Percentiles rank a stretch among this genome's conserved stretches.
Evolutionary conservation across 140 eudicot species (phyloP).

Genomic region (Bidens hawaiensis): DNA sequence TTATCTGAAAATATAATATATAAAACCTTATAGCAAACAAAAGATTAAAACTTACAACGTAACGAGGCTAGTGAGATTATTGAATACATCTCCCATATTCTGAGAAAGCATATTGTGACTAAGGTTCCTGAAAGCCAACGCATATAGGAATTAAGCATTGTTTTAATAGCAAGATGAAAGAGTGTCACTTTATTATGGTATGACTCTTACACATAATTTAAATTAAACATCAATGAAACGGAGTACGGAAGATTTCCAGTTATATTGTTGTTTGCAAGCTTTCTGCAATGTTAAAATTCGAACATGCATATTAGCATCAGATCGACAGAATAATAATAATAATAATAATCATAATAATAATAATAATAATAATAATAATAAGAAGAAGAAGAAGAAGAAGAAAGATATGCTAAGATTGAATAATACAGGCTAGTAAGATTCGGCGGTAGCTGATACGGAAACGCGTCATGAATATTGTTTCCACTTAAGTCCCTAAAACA

Average conservation of each 20-base stretch:
- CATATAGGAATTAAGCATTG: neutral
- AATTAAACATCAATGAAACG: conserved; percentile 50
- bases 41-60: conserved; percentile 57
- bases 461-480: conserved; percentile 66
- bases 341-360: too few species aligned
- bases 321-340: conserved; percentile 1
- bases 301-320: conserved; percentile 17
- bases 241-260: conserved; percentile 89
- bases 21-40: neutral
- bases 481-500: conserved; percentile 71
- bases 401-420: conserved; percentile 4
- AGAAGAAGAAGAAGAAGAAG: neutral
- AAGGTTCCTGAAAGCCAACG: conserved; percentile 55
- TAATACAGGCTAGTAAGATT: conserved; percentile 75
- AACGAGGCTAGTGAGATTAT: conserved; percentile 63
- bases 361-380: too few species aligned
- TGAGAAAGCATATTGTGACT: conserved; percentile 77
- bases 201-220: conserved; percentile 61
- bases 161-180: neutral
- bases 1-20: conserved; percentile 1
- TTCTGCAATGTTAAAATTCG: conserved; percentile 57
- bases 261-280: conserved; percentile 80
- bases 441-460: conserved; percentile 82
- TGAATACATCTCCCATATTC: conserved; percentile 66
- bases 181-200: neutral